phyloP scores from a whole-genome alignment of 176 grass and related monocot species.

The Phragmites australis region DNA sequence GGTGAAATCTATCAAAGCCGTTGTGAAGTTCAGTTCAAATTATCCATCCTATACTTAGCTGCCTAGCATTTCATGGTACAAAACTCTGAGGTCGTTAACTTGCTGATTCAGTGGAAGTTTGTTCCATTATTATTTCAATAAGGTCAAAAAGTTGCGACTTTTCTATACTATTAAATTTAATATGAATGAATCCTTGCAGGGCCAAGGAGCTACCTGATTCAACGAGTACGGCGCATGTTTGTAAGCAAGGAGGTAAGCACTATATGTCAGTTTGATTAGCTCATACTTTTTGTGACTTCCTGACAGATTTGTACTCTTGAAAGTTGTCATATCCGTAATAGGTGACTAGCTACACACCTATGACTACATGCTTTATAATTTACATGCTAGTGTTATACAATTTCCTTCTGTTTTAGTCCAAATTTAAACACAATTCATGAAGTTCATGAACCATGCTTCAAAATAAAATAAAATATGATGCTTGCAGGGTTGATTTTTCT shows the following conservation, averaged over 20 bases:
- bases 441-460: neutral
- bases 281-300: neutral
- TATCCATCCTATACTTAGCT: constrained; percentile 1
- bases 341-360: neutral
- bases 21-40: neutral
- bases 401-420: neutral
- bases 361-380: neutral
- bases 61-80: constrained; percentile 2
- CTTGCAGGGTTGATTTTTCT: neutral
- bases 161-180: constrained; percentile 16
- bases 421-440: neutral
- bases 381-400: constrained; percentile 3
- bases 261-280: neutral
- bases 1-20: neutral
- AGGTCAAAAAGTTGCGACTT: neutral
- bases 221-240: constrained; percentile 47
- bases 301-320: neutral
- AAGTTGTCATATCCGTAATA: neutral
- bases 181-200: constrained; percentile 25
- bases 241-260: constrained; percentile 56
- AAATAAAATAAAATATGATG: constrained; percentile 9
- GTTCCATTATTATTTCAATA: constrained; percentile 17
- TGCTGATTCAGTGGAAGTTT: neutral
- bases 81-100: neutral
- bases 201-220: constrained; percentile 58